Base-by-base conservation (phyloP, 305 asterid species). In the Solanum chacoense region DNA sequence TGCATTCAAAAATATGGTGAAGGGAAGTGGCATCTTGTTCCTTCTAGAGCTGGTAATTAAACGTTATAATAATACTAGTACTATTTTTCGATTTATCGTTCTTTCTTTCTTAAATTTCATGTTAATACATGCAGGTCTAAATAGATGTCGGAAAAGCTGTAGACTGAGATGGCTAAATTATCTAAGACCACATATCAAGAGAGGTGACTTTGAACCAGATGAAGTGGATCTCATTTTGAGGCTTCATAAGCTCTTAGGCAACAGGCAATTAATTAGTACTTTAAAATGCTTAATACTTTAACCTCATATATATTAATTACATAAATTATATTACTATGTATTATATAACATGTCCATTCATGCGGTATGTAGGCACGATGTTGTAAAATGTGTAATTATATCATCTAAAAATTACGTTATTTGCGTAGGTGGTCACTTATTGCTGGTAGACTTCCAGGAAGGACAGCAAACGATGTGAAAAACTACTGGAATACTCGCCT, bases 1-100 rank as follows among this genome's bases (percentile, higher is more conserved):
- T 92, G 92, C 89, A 87, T 91, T 11, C 31, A 90, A 42, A 84
- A 26, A 7, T 86, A 65, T 36, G 94, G 94, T 37, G 93, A 91
- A 90, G 92, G 94, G 14, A 92, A 89, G 63, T 92, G 93, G 93
- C 91, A 91, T 90, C 90, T 79, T 8, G 91, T 91, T 71, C 93
- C 93, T 67, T 28, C 87, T 34, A 55, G 92, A 90, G 88, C 92
- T 85, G 92, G 93, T 59, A 55, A 55, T 1, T 79, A 63, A 59
- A 63, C 71, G 24, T 63, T 63, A 63, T 22, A 8, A 45, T 14
- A 13, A 3, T 55, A 63, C 5, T 22, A 26, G 1, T 69, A 13
- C 22, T 71, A 24, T 63, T 63, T 63, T 22, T 0, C 71, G 24
- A 55, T 20, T 20, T 0, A 22, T 63, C 2, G 5, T 8, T 59